Conservation (phyloP, 208 protist genomes). For the Acanthamoeba royreba region DNA sequence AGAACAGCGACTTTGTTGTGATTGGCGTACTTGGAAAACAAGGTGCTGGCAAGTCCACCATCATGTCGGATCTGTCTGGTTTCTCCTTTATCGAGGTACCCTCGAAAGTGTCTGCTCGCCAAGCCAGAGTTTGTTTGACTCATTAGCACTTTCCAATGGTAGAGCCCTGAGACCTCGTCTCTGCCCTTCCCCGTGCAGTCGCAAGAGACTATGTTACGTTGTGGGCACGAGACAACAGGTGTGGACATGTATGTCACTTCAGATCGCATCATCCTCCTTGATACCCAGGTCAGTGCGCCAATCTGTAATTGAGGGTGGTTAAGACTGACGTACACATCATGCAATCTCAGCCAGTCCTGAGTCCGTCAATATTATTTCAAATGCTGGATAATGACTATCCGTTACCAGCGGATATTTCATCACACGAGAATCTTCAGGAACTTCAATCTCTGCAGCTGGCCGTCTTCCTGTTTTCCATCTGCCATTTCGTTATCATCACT, state of each 20-base stretch:
- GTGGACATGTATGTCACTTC: not conserved
- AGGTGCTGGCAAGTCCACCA: not conserved
- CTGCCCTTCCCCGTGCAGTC: not conserved
- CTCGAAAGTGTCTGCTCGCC: not conserved
- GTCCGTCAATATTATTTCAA: not conserved
- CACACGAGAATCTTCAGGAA: not conserved
- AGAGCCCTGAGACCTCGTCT: not conserved
- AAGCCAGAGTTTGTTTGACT: not conserved
- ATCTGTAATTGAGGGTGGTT: not conserved
- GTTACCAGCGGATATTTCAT: not conserved
- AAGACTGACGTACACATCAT: not conserved
- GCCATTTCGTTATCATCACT: not conserved
- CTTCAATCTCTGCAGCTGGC: not conserved
- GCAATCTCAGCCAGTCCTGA: not conserved
- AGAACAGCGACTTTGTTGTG: not conserved
- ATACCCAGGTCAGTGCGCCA: not conserved
- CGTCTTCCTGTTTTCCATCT: not conserved
- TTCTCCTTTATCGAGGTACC: not conserved
- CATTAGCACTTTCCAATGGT: not conserved
- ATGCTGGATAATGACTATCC: conserved; percentile 10
- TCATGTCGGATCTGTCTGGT: conserved; percentile 1
- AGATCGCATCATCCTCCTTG: not conserved
- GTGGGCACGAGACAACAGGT: not conserved
- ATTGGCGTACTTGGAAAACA: not conserved
- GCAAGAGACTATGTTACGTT: not conserved